A percentile compares a stretch with the other conserved stretches of the same genome.
Evolutionary conservation across 495 filamentous ascomycete genomes (phyloP).

Genomic region (Aspergillus nidulans): DNA sequence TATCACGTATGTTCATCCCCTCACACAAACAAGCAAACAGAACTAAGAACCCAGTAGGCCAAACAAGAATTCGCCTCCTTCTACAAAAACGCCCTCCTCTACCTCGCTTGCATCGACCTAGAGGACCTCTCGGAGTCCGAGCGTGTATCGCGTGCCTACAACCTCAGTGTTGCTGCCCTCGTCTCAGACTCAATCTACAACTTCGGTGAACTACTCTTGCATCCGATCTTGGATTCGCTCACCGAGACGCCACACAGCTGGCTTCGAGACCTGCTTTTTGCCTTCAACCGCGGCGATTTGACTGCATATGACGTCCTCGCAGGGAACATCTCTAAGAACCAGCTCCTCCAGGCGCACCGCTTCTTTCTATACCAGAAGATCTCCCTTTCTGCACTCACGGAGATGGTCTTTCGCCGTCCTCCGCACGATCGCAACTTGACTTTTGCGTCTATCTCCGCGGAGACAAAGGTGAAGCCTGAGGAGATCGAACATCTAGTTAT

Average conservation of each 20-base stretch:
- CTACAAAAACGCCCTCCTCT: constrained; percentile 96
- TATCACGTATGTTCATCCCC: constrained; percentile 57
- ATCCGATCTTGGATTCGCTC: constrained; percentile 89
- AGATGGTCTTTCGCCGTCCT: constrained; percentile 92
- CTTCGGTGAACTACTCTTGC: constrained; percentile 96
- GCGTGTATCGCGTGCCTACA: constrained; percentile 77
- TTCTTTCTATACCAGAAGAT: constrained; percentile 95
- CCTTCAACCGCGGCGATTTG: constrained; percentile 95
- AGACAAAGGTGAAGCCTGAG: constrained; percentile 84
- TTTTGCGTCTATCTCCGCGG: constrained; percentile 78
- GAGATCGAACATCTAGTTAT: constrained; percentile 98
- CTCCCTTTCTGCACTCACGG: constrained; percentile 88
- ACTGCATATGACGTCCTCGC: constrained; percentile 77
- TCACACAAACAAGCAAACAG: background rate
- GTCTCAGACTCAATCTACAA: constrained; percentile 96
- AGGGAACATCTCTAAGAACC: constrained; percentile 69
- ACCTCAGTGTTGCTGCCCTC: constrained; percentile 86
- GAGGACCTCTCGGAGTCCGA: constrained; percentile 65
- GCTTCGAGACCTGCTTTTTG: constrained; percentile 91
- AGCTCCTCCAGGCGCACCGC: constrained; percentile 72
- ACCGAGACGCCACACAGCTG: constrained; percentile 62
- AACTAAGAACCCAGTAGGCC: constrained; percentile 36
- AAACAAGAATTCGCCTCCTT: constrained; percentile 90
- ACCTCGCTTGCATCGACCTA: constrained; percentile 93
- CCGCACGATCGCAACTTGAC: constrained; percentile 93